Evolutionary conservation across 2,329 filamentous ascomycete species (phyloP), one percentile per base, ranked within the genome.

Genomic region (Leptographium lundbergii): DNA sequence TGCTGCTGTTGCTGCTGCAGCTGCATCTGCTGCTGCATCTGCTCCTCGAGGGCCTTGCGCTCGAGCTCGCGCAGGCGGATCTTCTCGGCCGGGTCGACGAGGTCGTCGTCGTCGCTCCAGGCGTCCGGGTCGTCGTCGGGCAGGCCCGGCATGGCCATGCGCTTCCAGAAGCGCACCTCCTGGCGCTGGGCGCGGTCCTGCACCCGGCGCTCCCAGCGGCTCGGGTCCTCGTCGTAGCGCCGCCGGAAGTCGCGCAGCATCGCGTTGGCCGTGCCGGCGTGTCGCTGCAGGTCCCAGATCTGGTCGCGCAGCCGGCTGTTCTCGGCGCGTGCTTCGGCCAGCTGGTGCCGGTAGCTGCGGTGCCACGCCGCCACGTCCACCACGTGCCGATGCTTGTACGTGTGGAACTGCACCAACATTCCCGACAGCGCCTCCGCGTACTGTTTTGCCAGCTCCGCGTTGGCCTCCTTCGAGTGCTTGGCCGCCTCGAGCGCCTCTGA

Each of bases 211-310:
- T 82, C 76, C 74, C 81, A 80, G 24, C 78, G 73, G 45, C 72
- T 71, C 63, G 77, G 74, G 61, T 84, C 75, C 63, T 82, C 81
- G 63, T 84, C 79, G 65, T 81, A 79, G 58, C 73, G 73, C 52
- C 76, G 72, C 57, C 82, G 76, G 64, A 85, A 84, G 45, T 75
- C 70, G 47, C 82, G 80, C 59, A 86, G 71, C 61, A 74, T 69
- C 60, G 80, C 78, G 66, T 85, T 85, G 25, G 82, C 82, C 14
- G 72, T 73, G 54, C 75, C 75, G 27, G 84, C 83, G 64, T 81
- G 79, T 48, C 77, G 75, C 66, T 85, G 81, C 81, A 85, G 84
- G 64, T 84, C 81, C 77, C 81, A 84, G 65, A 86, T 84, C 69
- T 86, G 81, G 65, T 84, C 81, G 57, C 83, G 80, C 57, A 86